A percentile compares a stretch with the other conserved stretches of the same genome.
phyloP scores from a whole-genome alignment of 306 rosid species.

The Fragaria vesca region DNA sequence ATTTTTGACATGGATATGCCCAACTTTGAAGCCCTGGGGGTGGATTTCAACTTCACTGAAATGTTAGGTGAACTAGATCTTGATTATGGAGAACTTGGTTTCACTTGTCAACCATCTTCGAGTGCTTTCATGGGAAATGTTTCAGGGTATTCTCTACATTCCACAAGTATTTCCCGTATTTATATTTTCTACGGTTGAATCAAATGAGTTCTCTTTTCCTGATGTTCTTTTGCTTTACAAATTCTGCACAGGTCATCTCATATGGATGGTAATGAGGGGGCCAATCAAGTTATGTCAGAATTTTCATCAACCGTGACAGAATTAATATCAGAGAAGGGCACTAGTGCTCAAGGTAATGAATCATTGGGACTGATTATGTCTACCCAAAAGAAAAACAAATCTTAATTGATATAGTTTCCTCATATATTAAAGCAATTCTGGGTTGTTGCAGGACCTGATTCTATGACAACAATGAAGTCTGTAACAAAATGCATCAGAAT shows the following conservation, averaged over 20 bases:
- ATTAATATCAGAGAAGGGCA: constrained; percentile 49
- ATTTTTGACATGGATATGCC: constrained; percentile 53
- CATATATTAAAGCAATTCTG: constrained; percentile 4
- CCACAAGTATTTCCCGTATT: neutral
- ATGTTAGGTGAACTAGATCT: constrained; percentile 63
- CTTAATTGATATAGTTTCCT: neutral
- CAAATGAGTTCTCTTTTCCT: constrained; percentile 4
- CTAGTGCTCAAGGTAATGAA: constrained; percentile 41
- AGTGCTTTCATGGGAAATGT: constrained; percentile 34
- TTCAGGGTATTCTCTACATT: constrained; percentile 60
- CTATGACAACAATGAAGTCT: constrained; percentile 49
- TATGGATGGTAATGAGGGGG: constrained; percentile 28
- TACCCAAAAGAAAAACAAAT: neutral
- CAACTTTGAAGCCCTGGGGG: constrained; percentile 53
- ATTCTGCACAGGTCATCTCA: constrained; percentile 39
- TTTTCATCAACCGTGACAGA: constrained; percentile 53
- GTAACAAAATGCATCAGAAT: constrained; percentile 56
- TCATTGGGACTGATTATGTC: neutral
- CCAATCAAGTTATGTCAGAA: constrained; percentile 48
- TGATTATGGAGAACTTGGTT: constrained; percentile 49
- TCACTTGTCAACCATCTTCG: constrained; percentile 40
- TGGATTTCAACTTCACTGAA: constrained; percentile 65
- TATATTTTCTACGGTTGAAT: neutral
- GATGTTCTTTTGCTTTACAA: constrained; percentile 23
- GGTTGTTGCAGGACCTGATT: constrained; percentile 48